A percentile compares a stretch with the other conserved stretches of the same genome.
phyloP scores from a whole-genome alignment of 352 stramenopile genomes.

The Phytophthora fragariae region DNA sequence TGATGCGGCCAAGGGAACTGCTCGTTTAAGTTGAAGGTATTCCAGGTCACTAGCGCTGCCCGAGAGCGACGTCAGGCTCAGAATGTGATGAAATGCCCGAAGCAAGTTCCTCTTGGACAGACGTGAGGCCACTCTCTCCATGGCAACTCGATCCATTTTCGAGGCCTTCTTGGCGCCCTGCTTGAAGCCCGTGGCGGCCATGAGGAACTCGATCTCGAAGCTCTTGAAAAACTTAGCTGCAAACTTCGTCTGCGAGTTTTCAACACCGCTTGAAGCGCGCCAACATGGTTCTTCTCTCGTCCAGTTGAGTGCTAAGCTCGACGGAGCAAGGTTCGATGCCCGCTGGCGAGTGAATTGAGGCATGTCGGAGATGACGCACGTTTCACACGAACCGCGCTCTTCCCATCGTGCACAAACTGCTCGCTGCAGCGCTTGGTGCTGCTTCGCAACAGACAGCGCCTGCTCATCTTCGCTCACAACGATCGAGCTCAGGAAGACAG shows the following conservation, averaged over 20 bases:
- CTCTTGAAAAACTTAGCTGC: conserved; percentile 47
- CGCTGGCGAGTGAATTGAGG: conserved; percentile 33
- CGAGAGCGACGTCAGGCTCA: not conserved
- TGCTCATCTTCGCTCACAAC: conserved; percentile 54
- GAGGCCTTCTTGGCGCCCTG: conserved; percentile 75
- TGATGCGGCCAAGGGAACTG: conserved; percentile 38
- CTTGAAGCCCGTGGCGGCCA: conserved; percentile 68
- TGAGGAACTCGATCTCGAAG: conserved; percentile 61
- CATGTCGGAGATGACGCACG: conserved; percentile 29
- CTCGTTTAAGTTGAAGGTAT: conserved; percentile 52
- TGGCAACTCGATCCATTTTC: conserved; percentile 51
- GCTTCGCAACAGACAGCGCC: conserved; percentile 43
- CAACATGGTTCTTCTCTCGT: conserved; percentile 53
- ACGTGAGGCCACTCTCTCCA: conserved; percentile 66
- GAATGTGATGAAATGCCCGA: conserved; percentile 50
- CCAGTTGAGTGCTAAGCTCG: conserved; percentile 71
- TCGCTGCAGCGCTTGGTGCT: conserved; percentile 56
- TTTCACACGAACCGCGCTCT: conserved; percentile 28
- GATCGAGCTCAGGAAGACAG: conserved; percentile 57
- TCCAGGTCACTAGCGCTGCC: conserved; percentile 19
- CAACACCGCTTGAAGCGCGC: not conserved
- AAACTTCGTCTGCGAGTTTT: conserved; percentile 12
- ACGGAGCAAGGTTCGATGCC: conserved; percentile 26
- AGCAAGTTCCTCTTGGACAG: conserved; percentile 71
- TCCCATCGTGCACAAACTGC: conserved; percentile 48